A percentile compares a stretch with the other conserved stretches of the same genome.
Evolutionary conservation across 305 asterid genomes (phyloP).

Genomic region (Fraxinus latifolia): DNA sequence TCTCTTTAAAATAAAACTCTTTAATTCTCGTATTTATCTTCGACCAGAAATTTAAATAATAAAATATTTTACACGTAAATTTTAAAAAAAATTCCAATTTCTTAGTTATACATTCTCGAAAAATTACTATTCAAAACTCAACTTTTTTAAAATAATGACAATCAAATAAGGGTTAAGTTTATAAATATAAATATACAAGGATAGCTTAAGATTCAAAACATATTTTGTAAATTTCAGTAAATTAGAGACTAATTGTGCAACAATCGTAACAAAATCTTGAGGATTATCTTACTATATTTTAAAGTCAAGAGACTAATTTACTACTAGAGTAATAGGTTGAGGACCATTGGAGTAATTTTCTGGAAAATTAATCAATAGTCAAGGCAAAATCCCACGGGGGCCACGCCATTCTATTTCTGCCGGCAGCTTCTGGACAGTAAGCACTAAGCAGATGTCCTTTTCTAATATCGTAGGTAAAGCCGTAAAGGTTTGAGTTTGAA

Average conservation of each 20-base stretch:
- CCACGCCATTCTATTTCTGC: not conserved
- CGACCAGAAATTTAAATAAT: too few relatives aligned
- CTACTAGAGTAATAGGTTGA: not conserved
- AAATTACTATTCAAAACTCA: too few relatives aligned
- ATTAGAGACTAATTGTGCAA: not conserved
- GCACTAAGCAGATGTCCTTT: not conserved
- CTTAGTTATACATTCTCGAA: too few relatives aligned
- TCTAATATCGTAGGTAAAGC: not conserved
- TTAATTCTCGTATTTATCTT: too few relatives aligned
- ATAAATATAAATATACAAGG: too few relatives aligned
- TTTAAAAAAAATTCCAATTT: too few relatives aligned
- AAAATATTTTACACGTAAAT: too few relatives aligned
- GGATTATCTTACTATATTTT: not conserved
- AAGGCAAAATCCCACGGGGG: not conserved
- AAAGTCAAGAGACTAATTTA: not conserved
- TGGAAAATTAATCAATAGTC: not conserved
- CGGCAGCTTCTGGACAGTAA: not conserved
- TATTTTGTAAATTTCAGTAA: too few relatives aligned
- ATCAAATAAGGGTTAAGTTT: too few relatives aligned
- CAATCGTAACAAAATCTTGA: not conserved
- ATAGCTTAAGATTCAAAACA: not conserved
- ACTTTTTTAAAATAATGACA: too few relatives aligned
- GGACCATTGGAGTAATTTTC: not conserved
- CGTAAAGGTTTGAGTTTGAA: too few relatives aligned
- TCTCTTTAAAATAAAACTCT: too few relatives aligned